Base-by-base conservation (phyloP, 441 rosid genomes). In the Euphorbia neoarborescens region DNA sequence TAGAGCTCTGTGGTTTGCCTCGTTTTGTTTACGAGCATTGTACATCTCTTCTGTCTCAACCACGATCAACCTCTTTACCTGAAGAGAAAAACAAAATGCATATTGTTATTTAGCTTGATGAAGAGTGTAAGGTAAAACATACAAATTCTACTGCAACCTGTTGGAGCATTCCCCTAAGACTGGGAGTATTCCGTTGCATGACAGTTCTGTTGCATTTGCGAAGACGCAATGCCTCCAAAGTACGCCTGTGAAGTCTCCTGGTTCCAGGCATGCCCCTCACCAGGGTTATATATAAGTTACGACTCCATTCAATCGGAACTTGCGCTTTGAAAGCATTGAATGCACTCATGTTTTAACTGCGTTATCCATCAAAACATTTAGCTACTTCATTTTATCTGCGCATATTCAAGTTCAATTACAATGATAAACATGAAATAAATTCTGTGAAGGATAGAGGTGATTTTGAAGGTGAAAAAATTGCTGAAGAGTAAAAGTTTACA, bases 241-340 rank as follows among this genome's bases (percentile, higher is more conserved):
- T 94, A 73, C 92, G 91, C 78, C 94, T 81, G 76, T 94, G 99
- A 58, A 87, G 92, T 85, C 83, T 88, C 80, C 97, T 87, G 2
- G 97, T 94, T 59, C 97, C 99, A 0, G 96, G 97, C 62, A 90
- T 83, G 71, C 97, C 99, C 74, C 96, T 89, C 64, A 87, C 97
- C 75, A 90, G 80, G 70, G 97, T 91, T 75, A 91, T 85, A 71
- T 85, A 94, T 37, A 94, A 83, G 54, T 86, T 86, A 61, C 89
- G 81, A 80, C 99, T 90, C 94, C 96, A 89, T 28, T 84, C 75
- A 60, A 91, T 79, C 5, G 96, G 96, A 15, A 82, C 89, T 37
- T 82, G 81, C 14, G 97, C 84, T 88, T 91, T 91, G 77, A 87
- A 87, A 60, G 96, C 93, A 70, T 86, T 85, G 76, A 84, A 87